Percentiles rank a stretch among this genome's conserved stretches.
These are phyloP conservation scores for Paramecium sonneborni DNA, from an alignment of 73 alveolate species.

Conservation along the genomic window DNA sequence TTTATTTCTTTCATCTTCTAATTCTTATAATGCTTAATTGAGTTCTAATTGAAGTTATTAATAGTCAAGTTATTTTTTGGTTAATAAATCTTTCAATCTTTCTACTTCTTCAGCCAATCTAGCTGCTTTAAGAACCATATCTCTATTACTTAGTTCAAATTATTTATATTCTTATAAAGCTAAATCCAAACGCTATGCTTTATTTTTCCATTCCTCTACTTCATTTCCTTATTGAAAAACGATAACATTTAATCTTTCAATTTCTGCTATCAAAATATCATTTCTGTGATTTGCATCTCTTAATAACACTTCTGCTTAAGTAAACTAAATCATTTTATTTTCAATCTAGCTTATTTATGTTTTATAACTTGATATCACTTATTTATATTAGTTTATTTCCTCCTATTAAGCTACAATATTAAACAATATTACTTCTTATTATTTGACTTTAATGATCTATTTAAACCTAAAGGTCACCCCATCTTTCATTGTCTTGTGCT, in stretches of 20 bases:
- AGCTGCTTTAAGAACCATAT: constrained; percentile 18
- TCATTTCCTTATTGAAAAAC: constrained; percentile 25
- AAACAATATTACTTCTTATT: background rate
- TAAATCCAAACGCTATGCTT: background rate
- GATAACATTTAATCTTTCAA: constrained; percentile 38
- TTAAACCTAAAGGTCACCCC: background rate
- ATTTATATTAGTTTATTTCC: background rate
- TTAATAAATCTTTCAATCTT: constrained; percentile 33
- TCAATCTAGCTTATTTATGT: background rate
- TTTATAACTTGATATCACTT: background rate
- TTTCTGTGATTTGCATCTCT: constrained; percentile 52
- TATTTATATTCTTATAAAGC: constrained; percentile 3
- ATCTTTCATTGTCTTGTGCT: background rate
- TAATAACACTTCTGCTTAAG: background rate
- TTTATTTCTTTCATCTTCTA: constrained; percentile 10
- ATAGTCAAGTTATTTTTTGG: background rate
- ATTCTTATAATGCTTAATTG: background rate
- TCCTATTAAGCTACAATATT: background rate
- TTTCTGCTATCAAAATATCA: constrained; percentile 39
- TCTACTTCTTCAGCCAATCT: constrained; percentile 50
- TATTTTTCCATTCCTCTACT: constrained; percentile 30
- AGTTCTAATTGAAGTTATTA: background rate
- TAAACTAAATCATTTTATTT: background rate
- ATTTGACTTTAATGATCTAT: background rate
- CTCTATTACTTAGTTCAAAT: constrained; percentile 44